A percentile compares a stretch with the other conserved stretches of the same genome.
Conservation (phyloP, 345 rosid genomes). For the Salix brachista region DNA sequence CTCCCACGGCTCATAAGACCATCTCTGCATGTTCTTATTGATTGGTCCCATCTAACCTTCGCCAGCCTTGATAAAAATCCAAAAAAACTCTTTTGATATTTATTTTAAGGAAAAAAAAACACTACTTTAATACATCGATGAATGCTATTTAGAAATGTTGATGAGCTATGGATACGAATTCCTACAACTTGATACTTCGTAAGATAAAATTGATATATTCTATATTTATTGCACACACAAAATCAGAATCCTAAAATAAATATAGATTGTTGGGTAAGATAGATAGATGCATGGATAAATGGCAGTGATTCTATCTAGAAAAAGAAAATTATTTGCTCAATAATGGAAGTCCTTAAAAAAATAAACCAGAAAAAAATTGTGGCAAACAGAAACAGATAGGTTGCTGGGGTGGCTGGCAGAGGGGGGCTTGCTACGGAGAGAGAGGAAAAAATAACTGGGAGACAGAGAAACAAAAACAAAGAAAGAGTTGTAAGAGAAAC, state of each 20-base stretch:
- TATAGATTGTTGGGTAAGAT: too few species aligned
- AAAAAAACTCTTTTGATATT: not conserved
- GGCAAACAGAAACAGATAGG: slow-evolving; percentile 7
- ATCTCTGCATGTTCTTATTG: not conserved
- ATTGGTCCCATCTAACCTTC: not conserved
- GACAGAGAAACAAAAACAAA: not conserved
- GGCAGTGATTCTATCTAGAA: not conserved
- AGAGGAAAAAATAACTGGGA: not conserved
- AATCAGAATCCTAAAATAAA: too few species aligned
- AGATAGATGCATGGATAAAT: too few species aligned
- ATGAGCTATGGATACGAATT: too few species aligned
- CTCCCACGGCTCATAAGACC: not conserved
- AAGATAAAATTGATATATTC: too few species aligned
- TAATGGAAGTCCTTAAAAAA: not conserved
- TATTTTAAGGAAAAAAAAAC: not conserved
- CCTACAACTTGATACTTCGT: too few species aligned
- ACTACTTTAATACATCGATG: too few species aligned
- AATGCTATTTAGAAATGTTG: too few species aligned
- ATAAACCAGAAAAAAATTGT: not conserved
- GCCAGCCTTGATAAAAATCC: not conserved
- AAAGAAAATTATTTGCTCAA: not conserved
- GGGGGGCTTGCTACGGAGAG: slow-evolving; percentile 10
- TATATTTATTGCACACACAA: too few species aligned
- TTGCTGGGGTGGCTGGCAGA: slow-evolving; percentile 27
- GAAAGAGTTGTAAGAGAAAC: slow-evolving; percentile 28